Evolutionary conservation across 371 early-diverging fungal species (phyloP).

Genomic region (Dichotomocladium elegans): DNA sequence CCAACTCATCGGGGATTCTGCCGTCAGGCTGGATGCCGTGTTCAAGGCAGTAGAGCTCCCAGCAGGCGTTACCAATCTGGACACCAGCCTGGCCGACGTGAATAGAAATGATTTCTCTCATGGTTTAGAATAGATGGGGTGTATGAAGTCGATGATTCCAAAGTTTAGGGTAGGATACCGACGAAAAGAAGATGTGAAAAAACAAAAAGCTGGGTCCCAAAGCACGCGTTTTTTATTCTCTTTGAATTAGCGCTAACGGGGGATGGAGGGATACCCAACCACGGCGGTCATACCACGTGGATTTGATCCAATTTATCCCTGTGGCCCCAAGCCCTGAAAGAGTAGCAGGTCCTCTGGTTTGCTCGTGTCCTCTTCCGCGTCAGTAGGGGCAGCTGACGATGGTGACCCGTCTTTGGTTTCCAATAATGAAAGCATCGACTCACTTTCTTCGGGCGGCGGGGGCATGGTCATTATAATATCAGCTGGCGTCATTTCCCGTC

Average conservation of each 20-base stretch:
- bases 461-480: constrained; percentile 6
- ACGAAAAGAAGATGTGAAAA: constrained; percentile 4
- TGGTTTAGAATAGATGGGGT: constrained; percentile 30
- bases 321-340: constrained; percentile 11
- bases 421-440: constrained; percentile 5
- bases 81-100: constrained; percentile 98
- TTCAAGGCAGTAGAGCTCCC: constrained; percentile 81
- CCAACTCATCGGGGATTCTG: constrained; percentile 65
- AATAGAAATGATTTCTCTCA: constrained; percentile 97
- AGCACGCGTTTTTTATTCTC: background rate
- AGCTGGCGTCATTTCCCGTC: constrained; percentile 3
- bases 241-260: background rate
- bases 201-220: background rate
- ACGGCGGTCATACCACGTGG: no score
- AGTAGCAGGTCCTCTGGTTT: constrained; percentile 11
- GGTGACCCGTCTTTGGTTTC: background rate
- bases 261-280: no score
- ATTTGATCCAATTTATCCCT: constrained; percentile 4
- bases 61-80: constrained; percentile 99
- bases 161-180: constrained; percentile 29
- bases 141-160: constrained; percentile 16
- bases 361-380: constrained; percentile 2
- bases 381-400: background rate
- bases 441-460: background rate
- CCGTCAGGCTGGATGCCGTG: constrained; percentile 99